phyloP scores from a whole-genome alignment of 805 yeast species.

The Starmera amethionina region DNA sequence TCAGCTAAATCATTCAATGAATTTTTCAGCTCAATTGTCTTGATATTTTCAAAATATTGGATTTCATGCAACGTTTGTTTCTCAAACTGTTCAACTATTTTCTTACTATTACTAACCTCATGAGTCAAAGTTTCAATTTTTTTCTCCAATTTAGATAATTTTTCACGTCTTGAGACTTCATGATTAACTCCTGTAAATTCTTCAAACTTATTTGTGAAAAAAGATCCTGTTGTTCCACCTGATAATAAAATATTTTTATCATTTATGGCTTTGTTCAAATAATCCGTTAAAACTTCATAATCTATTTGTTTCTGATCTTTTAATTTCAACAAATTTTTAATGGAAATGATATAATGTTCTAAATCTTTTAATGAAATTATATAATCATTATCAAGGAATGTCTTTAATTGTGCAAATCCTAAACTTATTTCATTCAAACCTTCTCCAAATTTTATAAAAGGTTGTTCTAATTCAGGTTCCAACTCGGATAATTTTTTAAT shows the following conservation, averaged over 20 bases:
- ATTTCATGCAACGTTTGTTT: conserved; percentile 48
- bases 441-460: conserved; percentile 34
- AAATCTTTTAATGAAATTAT: conserved; percentile 77
- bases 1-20: conserved; percentile 68
- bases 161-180: conserved; percentile 42
- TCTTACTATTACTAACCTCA: conserved; percentile 42
- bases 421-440: conserved; percentile 35
- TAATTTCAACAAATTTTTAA: conserved; percentile 62
- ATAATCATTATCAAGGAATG: conserved; percentile 65
- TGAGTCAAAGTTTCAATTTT: conserved; percentile 38
- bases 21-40: conserved; percentile 64
- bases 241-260: conserved; percentile 51
- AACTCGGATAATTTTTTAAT: conserved; percentile 55
- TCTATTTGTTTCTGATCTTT: conserved; percentile 91
- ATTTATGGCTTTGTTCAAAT: conserved; percentile 55
- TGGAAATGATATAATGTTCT: conserved; percentile 64
- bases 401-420: conserved; percentile 33
- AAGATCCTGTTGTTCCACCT: conserved; percentile 38
- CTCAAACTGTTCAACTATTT: conserved; percentile 43
- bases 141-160: conserved; percentile 38
- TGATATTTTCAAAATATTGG: conserved; percentile 66
- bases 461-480: conserved; percentile 30
- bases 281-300: conserved; percentile 76
- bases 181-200: conserved; percentile 56
- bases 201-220: conserved; percentile 46